A percentile compares a stretch with the other conserved stretches of the same genome.
phyloP scores from a whole-genome alignment of 768 basidiomycete species.

The Cyathus striatus region DNA sequence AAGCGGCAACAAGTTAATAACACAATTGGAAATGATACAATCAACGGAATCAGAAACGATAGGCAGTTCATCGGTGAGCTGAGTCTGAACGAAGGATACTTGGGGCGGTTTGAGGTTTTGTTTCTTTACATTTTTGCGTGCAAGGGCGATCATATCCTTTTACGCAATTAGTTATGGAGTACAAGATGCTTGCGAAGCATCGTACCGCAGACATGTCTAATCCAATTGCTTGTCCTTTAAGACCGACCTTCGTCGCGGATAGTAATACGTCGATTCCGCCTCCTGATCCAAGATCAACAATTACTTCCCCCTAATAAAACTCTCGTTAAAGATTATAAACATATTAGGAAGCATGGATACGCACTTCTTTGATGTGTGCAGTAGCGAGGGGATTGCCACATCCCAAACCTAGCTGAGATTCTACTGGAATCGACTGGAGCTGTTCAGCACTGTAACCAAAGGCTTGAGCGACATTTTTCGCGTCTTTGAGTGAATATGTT shows the following conservation, averaged over 20 bases:
- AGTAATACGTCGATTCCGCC: constrained; percentile 54
- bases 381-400: constrained; percentile 49
- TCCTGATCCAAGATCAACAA: constrained; percentile 55
- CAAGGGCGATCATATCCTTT: constrained; percentile 47
- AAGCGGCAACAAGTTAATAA: constrained; percentile 42
- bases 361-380: constrained; percentile 41
- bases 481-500: constrained; percentile 14
- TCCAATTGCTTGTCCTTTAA: constrained; percentile 45
- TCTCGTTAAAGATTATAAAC: background rate
- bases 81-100: constrained; percentile 42
- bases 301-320: constrained; percentile 46
- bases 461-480: constrained; percentile 29
- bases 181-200: background rate
- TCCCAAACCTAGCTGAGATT: constrained; percentile 43
- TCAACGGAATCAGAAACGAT: constrained; percentile 43
- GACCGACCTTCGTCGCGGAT: constrained; percentile 45
- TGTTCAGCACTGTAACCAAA: constrained; percentile 46
- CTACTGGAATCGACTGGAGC: constrained; percentile 34
- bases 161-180: background rate
- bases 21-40: constrained; percentile 55
- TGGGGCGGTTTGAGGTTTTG: constrained; percentile 39
- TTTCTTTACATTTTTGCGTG: constrained; percentile 38
- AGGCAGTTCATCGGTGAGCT: constrained; percentile 39
- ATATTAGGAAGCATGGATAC: background rate
- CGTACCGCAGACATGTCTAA: constrained; percentile 46